Conservation (phyloP, 352 stramenopile genomes). For the Pythium sukuiense region DNA sequence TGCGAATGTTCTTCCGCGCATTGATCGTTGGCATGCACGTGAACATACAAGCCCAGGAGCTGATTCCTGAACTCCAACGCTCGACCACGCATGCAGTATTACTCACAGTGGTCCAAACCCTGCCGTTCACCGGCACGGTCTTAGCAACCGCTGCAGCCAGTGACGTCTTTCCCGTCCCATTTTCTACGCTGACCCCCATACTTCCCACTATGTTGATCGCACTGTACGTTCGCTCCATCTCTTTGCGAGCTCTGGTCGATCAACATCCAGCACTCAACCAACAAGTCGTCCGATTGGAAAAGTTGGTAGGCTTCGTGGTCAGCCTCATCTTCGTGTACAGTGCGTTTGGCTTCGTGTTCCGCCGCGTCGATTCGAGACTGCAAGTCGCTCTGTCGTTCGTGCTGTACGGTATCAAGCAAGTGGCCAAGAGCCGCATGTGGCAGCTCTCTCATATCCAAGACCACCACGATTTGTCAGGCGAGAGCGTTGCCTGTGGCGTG, state of each 20-base stretch:
- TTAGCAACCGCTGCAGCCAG: slow-evolving; percentile 15
- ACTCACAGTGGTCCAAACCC: slow-evolving; percentile 12
- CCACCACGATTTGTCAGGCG: slow-evolving; percentile 30
- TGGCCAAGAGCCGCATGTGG: slow-evolving; percentile 20
- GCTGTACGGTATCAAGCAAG: slow-evolving; percentile 33
- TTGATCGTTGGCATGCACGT: slow-evolving; percentile 21
- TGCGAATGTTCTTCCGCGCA: slow-evolving; percentile 27
- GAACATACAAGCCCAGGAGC: slow-evolving; percentile 23
- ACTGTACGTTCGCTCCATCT: slow-evolving; percentile 19
- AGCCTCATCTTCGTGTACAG: slow-evolving; percentile 34
- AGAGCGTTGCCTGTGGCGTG: slow-evolving; percentile 19
- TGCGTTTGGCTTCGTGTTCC: slow-evolving; percentile 33
- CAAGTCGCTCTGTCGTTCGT: slow-evolving; percentile 37
- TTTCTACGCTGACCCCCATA: slow-evolving; percentile 12
- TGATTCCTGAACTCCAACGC: slow-evolving; percentile 30
- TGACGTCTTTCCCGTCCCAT: slow-evolving; percentile 37
- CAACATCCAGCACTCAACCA: slow-evolving; percentile 11
- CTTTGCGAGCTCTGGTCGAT: background rate
- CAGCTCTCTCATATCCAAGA: slow-evolving; percentile 24
- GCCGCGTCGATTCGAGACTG: slow-evolving; percentile 15
- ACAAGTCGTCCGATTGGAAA: slow-evolving; percentile 5
- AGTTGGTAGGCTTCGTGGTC: slow-evolving; percentile 6
- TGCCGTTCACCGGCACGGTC: slow-evolving; percentile 25
- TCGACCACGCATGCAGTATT: slow-evolving; percentile 8
- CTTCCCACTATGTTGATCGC: slow-evolving; percentile 16